phyloP scores from a whole-genome alignment of 768 basidiomycete species.

The Lentinula lateritia region DNA sequence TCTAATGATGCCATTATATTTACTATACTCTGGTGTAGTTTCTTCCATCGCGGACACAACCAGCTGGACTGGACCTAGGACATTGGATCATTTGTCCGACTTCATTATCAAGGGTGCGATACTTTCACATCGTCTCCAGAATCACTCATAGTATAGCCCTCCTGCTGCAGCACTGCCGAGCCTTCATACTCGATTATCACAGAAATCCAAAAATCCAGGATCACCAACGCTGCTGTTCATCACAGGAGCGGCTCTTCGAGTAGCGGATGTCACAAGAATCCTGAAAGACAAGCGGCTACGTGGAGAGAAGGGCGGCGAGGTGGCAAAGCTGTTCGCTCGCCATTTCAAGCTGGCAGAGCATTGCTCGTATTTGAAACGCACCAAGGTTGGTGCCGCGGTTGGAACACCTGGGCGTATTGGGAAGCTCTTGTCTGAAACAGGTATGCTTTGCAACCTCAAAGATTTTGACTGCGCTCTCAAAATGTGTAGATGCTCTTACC shows the following conservation, averaged over 20 bases:
- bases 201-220: constrained; percentile 73
- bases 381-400: constrained; percentile 84
- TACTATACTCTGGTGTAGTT: constrained; percentile 34
- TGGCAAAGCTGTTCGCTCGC: constrained; percentile 93
- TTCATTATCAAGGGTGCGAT: constrained; percentile 69
- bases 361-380: constrained; percentile 73
- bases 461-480: constrained; percentile 7
- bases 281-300: constrained; percentile 64
- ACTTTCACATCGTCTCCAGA: neutral
- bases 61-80: constrained; percentile 64
- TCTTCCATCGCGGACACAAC: constrained; percentile 72
- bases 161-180: constrained; percentile 52
- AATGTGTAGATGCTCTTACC: constrained; percentile 55
- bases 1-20: neutral
- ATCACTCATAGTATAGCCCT: neutral
- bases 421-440: constrained; percentile 72
- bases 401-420: constrained; percentile 91
- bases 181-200: constrained; percentile 64
- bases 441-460: constrained; percentile 29
- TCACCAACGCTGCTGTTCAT: constrained; percentile 84
- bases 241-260: constrained; percentile 84
- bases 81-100: constrained; percentile 62
- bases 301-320: constrained; percentile 83
- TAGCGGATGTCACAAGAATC: constrained; percentile 78
- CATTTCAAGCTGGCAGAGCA: constrained; percentile 92